Base-by-base conservation (phyloP, 179 eudicot species). In the Silene vulgaris region DNA sequence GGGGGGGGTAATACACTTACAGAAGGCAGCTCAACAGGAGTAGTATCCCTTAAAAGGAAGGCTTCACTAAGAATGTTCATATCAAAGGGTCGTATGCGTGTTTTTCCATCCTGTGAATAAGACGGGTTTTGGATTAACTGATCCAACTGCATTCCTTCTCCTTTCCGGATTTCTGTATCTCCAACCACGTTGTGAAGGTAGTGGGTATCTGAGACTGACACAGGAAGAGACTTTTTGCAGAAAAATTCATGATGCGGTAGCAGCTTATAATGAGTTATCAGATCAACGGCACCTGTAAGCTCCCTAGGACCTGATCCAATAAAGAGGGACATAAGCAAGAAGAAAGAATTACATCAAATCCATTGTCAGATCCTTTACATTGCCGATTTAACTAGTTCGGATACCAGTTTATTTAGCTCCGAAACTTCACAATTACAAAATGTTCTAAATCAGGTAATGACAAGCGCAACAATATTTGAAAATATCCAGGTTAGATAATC, bases 101-200 rank as follows among this genome's bases (percentile, higher is more conserved):
- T 66, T 72, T 81, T 89, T 72, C 89, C 89, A 75, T 85, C 89
- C 78, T 83, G 86, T 8, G 89, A 79, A 78, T 79, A 82, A n/a
- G 97, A 83, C 5, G 83, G 81, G 79, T 88, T 84, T 74, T 88
- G 85, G 76, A 87, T 79, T 63, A 91, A 86, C 86, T 96, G 92
- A 84, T 86, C 90, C 85, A 96, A 82, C 78, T 96, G 96, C 98
- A 96, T 96, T 80, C 97, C 97, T 77, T 90, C 96, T 21, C 98
- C 98, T 80, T 93, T 96, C 81, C 96, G 86, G 35, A 96, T 89
- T 81, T 96, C 97, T 73, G 90, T 81, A 79, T 93, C 98, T 78
- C 99, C 99, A 74, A 89, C 96, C 79, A 93, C 97, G 87, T 88
- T 90, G 84, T 91, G 96, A 78, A 96, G 98, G 81, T 96, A 96